These are phyloP conservation scores for Plicaturopsis crispa DNA, from an alignment of 768 basidiomycete genomes.

Conservation along the genomic window DNA sequence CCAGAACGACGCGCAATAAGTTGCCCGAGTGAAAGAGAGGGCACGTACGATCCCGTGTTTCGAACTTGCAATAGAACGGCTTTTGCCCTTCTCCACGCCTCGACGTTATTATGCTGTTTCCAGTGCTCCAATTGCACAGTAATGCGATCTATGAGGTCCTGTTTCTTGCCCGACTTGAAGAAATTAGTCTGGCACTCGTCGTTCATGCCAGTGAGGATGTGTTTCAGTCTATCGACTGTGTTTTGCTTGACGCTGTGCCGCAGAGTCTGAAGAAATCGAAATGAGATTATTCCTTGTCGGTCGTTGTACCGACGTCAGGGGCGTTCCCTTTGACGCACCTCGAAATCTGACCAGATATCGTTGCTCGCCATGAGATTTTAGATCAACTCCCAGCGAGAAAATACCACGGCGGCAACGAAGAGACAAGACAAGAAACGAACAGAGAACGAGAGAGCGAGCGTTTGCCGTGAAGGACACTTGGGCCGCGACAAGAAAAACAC, in stretches of 20 bases:
- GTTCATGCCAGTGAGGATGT: conserved; percentile 71
- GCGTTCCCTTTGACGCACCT: too few species aligned
- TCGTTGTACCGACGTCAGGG: too few species aligned
- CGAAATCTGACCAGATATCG: conserved; percentile 67
- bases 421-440: too few species aligned
- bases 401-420: conserved; percentile 2
- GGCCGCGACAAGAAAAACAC: too few species aligned
- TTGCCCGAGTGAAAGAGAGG: neutral
- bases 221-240: conserved; percentile 82
- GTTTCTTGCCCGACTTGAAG: conserved; percentile 77
- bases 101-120: conserved; percentile 46
- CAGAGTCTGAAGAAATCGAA: conserved; percentile 16
- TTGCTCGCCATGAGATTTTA: conserved; percentile 43
- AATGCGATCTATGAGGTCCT: conserved; percentile 80
- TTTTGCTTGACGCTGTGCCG: conserved; percentile 67
- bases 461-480: too few species aligned
- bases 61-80: conserved; percentile 62
- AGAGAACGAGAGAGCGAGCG: too few species aligned
- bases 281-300: too few species aligned
- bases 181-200: conserved; percentile 66
- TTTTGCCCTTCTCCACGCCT: conserved; percentile 66
- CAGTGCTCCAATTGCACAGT: conserved; percentile 49
- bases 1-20: neutral
- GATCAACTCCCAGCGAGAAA: conserved; percentile 1
- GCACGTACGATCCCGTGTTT: conserved; percentile 56